A percentile compares a stretch with the other conserved stretches of the same genome.
phyloP scores from a whole-genome alignment of 495 filamentous ascomycete genomes.

The Poronia punctata region DNA sequence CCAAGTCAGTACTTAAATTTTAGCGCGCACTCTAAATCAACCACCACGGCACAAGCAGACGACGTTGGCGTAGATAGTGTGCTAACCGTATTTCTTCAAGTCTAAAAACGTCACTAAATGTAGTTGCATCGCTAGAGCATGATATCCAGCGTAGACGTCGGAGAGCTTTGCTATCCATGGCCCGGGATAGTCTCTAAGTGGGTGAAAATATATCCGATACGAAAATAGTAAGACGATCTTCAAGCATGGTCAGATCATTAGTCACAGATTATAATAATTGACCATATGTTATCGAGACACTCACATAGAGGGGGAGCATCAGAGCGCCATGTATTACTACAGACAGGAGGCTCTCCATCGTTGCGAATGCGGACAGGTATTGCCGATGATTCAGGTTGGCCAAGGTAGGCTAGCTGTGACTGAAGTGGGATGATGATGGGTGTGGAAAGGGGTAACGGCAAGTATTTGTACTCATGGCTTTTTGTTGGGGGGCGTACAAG shows the following conservation, averaged over 20 bases:
- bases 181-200: constrained; percentile 40
- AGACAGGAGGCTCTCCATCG: too few species aligned
- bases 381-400: too few species aligned
- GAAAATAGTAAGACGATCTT: constrained; percentile 37
- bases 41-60: neutral
- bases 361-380: too few species aligned
- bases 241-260: too few species aligned
- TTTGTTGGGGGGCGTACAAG: too few species aligned
- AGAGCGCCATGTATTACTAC: neutral
- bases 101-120: constrained; percentile 33
- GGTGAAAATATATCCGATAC: constrained; percentile 43
- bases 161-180: constrained; percentile 36
- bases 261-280: too few species aligned
- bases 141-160: constrained; percentile 27
- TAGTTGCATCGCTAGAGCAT: constrained; percentile 31
- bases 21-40: too few species aligned
- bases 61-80: neutral
- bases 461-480: too few species aligned
- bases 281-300: neutral
- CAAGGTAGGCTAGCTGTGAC: too few species aligned
- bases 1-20: too few species aligned
- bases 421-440: too few species aligned
- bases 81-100: constrained; percentile 38
- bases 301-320: neutral
- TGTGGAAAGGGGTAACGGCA: too few species aligned